Conservation (phyloP, 2,329 filamentous ascomycete species). For the Mycogone perniciosa region DNA sequence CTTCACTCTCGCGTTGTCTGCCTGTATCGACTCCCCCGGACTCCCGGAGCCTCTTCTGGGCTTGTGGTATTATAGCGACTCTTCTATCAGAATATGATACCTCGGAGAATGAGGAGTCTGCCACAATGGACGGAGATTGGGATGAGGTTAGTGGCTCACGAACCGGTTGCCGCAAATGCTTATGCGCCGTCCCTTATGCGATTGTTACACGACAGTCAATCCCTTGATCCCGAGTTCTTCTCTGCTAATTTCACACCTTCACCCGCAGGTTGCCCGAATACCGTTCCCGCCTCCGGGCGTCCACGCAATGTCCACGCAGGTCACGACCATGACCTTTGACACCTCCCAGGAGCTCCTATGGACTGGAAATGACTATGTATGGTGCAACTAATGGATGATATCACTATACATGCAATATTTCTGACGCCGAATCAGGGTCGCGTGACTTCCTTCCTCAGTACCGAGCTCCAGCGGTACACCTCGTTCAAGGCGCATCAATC, state of each 20-base stretch:
- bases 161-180: neutral
- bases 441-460: constrained; percentile 80
- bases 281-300: constrained; percentile 70
- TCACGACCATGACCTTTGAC: constrained; percentile 83
- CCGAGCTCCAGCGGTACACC: constrained; percentile 81
- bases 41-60: constrained; percentile 11
- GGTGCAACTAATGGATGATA: constrained; percentile 21
- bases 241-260: constrained; percentile 12
- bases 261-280: constrained; percentile 66
- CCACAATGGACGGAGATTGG: constrained; percentile 61
- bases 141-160: constrained; percentile 47
- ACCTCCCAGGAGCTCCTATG: constrained; percentile 83
- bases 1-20: constrained; percentile 1
- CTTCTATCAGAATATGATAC: constrained; percentile 26
- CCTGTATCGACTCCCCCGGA: constrained; percentile 1
- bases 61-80: constrained; percentile 8
- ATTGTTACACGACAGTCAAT: neutral
- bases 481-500: constrained; percentile 75
- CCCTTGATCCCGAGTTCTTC: neutral
- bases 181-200: neutral
- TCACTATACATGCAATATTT: neutral
- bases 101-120: constrained; percentile 31
- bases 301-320: constrained; percentile 62
- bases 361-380: constrained; percentile 85
- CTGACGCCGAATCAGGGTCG: constrained; percentile 57